Conservation (phyloP, 2,329 filamentous ascomycete genomes). For the Botrytis cinerea region DNA sequence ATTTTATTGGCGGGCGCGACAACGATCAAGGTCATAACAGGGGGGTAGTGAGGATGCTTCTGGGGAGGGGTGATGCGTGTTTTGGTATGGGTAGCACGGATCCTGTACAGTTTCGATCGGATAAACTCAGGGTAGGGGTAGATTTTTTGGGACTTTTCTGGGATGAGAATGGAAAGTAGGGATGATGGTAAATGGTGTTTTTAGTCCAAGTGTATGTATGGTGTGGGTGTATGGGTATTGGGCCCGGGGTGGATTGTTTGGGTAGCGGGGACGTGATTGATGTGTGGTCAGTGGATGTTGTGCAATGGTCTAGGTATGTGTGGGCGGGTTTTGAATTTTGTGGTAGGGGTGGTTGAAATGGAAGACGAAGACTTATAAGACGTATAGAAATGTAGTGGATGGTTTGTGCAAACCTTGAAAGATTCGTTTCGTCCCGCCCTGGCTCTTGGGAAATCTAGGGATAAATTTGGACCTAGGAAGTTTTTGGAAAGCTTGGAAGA, state of each 20-base stretch:
- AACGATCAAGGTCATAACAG: slow-evolving; percentile 26
- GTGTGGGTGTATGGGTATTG: slow-evolving; percentile 19
- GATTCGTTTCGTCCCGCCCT: slow-evolving; percentile 24
- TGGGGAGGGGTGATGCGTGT: slow-evolving; percentile 24
- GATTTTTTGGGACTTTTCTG: neutral
- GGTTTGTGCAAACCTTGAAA: slow-evolving; percentile 21
- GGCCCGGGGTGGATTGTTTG: slow-evolving; percentile 15
- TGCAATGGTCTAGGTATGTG: slow-evolving; percentile 7
- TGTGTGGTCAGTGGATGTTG: slow-evolving; percentile 18
- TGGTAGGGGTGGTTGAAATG: slow-evolving; percentile 20
- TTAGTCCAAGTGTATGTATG: neutral
- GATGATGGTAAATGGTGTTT: slow-evolving; percentile 2
- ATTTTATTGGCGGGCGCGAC: slow-evolving; percentile 24
- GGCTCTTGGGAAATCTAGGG: slow-evolving; percentile 16
- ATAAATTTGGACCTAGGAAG: slow-evolving; percentile 13
- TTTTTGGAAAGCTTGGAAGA: slow-evolving; percentile 4
- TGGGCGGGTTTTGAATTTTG: slow-evolving; percentile 12
- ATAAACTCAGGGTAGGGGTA: slow-evolving; percentile 22
- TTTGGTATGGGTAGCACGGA: slow-evolving; percentile 24
- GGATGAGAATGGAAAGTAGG: slow-evolving; percentile 13
- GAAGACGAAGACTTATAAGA: slow-evolving; percentile 6
- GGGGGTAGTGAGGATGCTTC: slow-evolving; percentile 19
- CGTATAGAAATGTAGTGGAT: slow-evolving; percentile 2
- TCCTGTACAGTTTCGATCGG: slow-evolving; percentile 25
- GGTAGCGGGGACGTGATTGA: slow-evolving; percentile 20